phyloP scores from a whole-genome alignment of 805 yeast species.

The Starmerella apis region DNA sequence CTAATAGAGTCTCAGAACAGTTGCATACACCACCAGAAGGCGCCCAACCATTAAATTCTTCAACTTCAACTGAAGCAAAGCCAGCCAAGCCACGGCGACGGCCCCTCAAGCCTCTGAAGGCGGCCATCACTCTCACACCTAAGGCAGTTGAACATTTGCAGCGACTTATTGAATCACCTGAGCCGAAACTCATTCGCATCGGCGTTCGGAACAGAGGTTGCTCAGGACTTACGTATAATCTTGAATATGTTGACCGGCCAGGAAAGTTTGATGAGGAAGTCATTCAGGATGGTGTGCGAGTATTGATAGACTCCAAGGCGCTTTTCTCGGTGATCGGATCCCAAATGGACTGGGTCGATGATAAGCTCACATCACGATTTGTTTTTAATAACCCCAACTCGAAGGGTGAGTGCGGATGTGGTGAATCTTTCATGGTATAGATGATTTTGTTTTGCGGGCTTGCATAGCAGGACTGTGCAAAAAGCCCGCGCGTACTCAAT shows the following conservation, averaged over 20 bases:
- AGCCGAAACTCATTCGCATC: slow-evolving; percentile 78
- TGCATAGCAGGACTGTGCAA: neutral
- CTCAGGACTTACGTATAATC: slow-evolving; percentile 83
- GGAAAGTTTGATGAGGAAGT: slow-evolving; percentile 94
- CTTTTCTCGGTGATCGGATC: slow-evolving; percentile 90
- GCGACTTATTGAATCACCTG: slow-evolving; percentile 62
- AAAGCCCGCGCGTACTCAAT: no score
- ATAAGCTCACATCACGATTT: slow-evolving; percentile 76
- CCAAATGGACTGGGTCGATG: slow-evolving; percentile 98
- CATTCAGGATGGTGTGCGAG: slow-evolving; percentile 84
- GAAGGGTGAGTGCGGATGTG: slow-evolving; percentile 97
- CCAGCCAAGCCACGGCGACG: slow-evolving; percentile 35
- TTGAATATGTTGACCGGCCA: slow-evolving; percentile 80
- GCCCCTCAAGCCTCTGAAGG: slow-evolving; percentile 74
- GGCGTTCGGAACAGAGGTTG: slow-evolving; percentile 97
- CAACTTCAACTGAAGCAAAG: slow-evolving; percentile 24
- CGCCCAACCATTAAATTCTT: slow-evolving; percentile 9
- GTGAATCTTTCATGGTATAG: slow-evolving; percentile 94
- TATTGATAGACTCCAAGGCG: slow-evolving; percentile 90
- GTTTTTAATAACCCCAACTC: slow-evolving; percentile 93
- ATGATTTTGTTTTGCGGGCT: neutral
- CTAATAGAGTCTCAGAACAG: neutral
- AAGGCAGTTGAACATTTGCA: slow-evolving; percentile 65
- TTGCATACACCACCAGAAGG: neutral
- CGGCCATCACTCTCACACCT: slow-evolving; percentile 70